These are phyloP conservation scores for Forsythia suspensa DNA, from an alignment of 257 asterid genomes.

Conservation along the genomic window DNA sequence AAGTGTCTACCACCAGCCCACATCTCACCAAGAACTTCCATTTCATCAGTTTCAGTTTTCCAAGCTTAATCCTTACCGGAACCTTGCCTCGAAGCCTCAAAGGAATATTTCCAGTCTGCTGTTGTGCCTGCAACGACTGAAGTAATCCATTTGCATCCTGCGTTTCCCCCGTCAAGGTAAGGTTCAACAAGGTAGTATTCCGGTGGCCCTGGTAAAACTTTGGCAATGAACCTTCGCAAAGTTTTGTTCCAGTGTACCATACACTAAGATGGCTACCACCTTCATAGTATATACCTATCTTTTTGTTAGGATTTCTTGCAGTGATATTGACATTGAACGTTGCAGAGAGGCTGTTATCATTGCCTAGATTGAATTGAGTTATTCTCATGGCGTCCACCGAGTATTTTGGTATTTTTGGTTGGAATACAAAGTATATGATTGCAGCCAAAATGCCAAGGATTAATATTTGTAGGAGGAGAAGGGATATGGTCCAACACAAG, in stretches of 20 bases:
- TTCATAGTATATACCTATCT: conserved; percentile 80
- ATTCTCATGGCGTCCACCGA: conserved; percentile 72
- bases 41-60: conserved; percentile 70
- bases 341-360: conserved; percentile 64
- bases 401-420: conserved; percentile 74
- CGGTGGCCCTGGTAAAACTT: conserved; percentile 92
- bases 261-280: conserved; percentile 75
- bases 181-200: conserved; percentile 64
- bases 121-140: conserved; percentile 57
- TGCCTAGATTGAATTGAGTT: conserved; percentile 43
- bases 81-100: conserved; percentile 55
- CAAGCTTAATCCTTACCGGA: conserved; percentile 82
- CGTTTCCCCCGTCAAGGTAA: conserved; percentile 67
- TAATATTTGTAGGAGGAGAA: conserved; percentile 39
- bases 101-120: conserved; percentile 72
- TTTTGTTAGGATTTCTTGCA: conserved; percentile 79
- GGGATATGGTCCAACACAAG: conserved; percentile 66
- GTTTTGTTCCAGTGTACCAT: conserved; percentile 52
- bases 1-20: conserved; percentile 58
- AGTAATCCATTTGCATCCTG: conserved; percentile 54
- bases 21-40: conserved; percentile 95
- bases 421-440: conserved; percentile 61
- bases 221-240: conserved; percentile 82
- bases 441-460: conserved; percentile 60
- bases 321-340: conserved; percentile 69